Conservation (phyloP, 139 green algal genomes). For the Chlorella sp. region DNA sequence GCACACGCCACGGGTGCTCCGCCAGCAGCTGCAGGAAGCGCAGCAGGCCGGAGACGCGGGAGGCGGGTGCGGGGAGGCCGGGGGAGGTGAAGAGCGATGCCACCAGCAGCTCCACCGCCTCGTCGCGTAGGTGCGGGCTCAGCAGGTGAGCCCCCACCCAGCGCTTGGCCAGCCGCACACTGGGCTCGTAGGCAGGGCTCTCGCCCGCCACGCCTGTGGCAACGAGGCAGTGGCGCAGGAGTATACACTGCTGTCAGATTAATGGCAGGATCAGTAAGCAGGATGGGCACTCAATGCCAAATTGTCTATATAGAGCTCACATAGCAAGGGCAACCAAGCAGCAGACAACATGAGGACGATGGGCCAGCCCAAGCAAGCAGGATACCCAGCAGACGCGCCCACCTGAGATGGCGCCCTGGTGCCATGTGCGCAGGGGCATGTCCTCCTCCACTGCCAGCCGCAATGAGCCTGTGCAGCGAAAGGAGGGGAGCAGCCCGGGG, state of each 20-base stretch:
- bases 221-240: not conserved
- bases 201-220: conserved; percentile 48
- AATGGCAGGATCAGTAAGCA: too few species aligned
- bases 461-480: too few species aligned
- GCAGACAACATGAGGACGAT: too few species aligned
- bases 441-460: not conserved
- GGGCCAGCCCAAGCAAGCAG: too few species aligned
- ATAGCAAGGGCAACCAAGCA: too few species aligned
- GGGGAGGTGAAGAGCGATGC: conserved; percentile 55
- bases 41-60: conserved; percentile 68
- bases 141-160: conserved; percentile 74
- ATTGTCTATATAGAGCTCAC: too few species aligned
- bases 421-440: conserved; percentile 58
- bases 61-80: conserved; percentile 32
- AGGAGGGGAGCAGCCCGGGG: too few species aligned
- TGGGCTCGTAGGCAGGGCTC: conserved; percentile 66
- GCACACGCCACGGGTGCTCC: conserved; percentile 65
- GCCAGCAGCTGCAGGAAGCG: conserved; percentile 76
- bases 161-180: conserved; percentile 63
- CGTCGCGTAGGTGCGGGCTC: conserved; percentile 59
- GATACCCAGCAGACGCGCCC: not conserved
- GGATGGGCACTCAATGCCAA: too few species aligned
- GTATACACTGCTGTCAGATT: too few species aligned
- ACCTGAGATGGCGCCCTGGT: conserved; percentile 69
- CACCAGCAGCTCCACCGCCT: conserved; percentile 80